Base-by-base conservation (phyloP, 331 rosid species). In the Quercus lobata region DNA sequence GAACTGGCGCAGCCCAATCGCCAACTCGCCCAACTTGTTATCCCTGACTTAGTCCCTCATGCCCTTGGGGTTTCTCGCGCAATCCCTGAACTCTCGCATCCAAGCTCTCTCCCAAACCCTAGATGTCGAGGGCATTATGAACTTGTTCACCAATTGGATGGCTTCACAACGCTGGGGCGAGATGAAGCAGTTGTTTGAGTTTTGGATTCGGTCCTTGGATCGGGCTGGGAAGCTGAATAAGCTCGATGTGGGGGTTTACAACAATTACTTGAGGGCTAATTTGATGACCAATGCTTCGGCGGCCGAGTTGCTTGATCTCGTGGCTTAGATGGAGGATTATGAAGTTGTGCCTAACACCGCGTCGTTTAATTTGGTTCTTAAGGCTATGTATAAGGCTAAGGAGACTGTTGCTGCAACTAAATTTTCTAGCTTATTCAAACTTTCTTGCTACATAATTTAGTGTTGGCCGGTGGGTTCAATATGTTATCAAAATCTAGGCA, bases 261-360 rank as follows among this genome's bases (percentile, higher is more conserved):
- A 96, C 63, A 84, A 86, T 63, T 96, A 93, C 56, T 71, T 96
- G 77, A 89, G 96, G 76, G 99, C 99, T 10, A 89, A 89, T 52
- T 86, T 96, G 77, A 96, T 91, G 98, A 79, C 79, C n/a, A 91
- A 92, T 3, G 93, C 90, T 35, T 73, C 91, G 41, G 87, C 86
- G 6, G 92, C 77, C 21, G 90, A 86, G 0, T 78, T 96, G 78
- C 93, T 91, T 34, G 90, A 93, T 74, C 76, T 88, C n/a, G 76
- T 96, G 5, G 88, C 84, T 2, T 86, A 74, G 57, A 96, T 93
- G 97, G 97, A 83, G 11, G 83, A 87, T 3, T 89, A 87, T 58
- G 55, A 52, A 17, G 30, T 91, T 41, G 11, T 49, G 0, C 98
- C 97, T 1, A 96, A 96, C 55, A 93, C 98, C 14, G 97, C 98